phyloP scores from a whole-genome alignment of 306 rosid species.

The Prunus armeniaca region DNA sequence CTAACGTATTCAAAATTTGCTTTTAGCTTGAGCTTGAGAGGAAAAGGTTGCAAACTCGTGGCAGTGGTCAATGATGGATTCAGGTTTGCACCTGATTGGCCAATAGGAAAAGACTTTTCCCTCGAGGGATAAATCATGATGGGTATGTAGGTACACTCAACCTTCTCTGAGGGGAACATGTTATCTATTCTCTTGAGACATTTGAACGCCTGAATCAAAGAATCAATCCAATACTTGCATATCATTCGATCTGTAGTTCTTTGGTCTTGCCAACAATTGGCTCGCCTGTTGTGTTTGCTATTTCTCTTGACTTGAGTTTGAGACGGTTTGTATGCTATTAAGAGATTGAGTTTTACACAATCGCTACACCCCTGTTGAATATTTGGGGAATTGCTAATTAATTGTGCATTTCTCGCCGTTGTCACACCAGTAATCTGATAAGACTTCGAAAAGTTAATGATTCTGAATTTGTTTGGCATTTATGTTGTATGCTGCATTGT shows the following conservation, averaged over 20 bases:
- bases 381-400: neutral
- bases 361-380: neutral
- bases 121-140: constrained; percentile 24
- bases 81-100: constrained; percentile 22
- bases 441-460: neutral
- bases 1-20: constrained; percentile 9
- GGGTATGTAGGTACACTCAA: constrained; percentile 37
- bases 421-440: neutral
- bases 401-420: neutral
- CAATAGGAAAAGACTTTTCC: constrained; percentile 18
- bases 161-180: constrained; percentile 30
- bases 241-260: constrained; percentile 15
- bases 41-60: constrained; percentile 78
- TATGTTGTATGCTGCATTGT: neutral
- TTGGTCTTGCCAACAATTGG: constrained; percentile 19
- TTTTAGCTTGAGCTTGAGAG: constrained; percentile 78
- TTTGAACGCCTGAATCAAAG: constrained; percentile 37
- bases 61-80: constrained; percentile 51
- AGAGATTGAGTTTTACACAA: constrained; percentile 9
- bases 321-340: constrained; percentile 34
- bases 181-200: constrained; percentile 28
- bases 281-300: constrained; percentile 39
- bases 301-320: constrained; percentile 29
- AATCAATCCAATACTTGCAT: constrained; percentile 26
- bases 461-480: neutral